Conservation (phyloP, 2,329 filamentous ascomycete species). For the Ophiostoma himal-ulmi region DNA sequence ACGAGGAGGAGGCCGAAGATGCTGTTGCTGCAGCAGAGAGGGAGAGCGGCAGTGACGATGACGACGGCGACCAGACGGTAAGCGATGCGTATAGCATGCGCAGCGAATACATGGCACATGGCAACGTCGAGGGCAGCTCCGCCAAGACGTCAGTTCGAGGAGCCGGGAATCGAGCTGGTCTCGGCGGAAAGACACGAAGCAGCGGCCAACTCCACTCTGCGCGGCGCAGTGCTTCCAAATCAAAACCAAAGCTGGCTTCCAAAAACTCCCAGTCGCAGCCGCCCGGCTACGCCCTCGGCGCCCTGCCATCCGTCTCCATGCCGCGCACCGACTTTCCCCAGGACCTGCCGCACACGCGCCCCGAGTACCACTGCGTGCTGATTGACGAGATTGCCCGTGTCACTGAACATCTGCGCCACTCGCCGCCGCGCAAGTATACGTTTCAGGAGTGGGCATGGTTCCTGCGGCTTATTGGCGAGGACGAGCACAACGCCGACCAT, state of each 20-base stretch:
- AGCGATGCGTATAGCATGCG: neutral
- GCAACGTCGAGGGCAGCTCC: neutral
- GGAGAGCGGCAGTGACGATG: conserved; percentile 15
- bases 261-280: neutral
- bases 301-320: conserved; percentile 28
- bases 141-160: neutral
- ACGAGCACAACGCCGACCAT: conserved; percentile 47
- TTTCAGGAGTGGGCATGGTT: conserved; percentile 88
- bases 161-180: neutral
- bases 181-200: neutral
- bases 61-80: neutral
- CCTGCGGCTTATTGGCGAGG: conserved; percentile 67
- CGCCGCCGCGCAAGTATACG: conserved; percentile 58
- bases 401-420: conserved; percentile 54
- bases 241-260: neutral
- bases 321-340: conserved; percentile 34
- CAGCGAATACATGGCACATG: neutral
- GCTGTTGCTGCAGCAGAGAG: conserved; percentile 28
- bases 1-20: conserved; percentile 28
- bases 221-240: neutral
- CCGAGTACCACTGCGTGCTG: conserved; percentile 59
- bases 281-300: conserved; percentile 17
- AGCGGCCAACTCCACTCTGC: neutral
- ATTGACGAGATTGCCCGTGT: conserved; percentile 65
- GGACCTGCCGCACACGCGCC: conserved; percentile 38